Base-by-base conservation (phyloP, 805 yeast genomes). In the Ogataea paraovalis region DNA sequence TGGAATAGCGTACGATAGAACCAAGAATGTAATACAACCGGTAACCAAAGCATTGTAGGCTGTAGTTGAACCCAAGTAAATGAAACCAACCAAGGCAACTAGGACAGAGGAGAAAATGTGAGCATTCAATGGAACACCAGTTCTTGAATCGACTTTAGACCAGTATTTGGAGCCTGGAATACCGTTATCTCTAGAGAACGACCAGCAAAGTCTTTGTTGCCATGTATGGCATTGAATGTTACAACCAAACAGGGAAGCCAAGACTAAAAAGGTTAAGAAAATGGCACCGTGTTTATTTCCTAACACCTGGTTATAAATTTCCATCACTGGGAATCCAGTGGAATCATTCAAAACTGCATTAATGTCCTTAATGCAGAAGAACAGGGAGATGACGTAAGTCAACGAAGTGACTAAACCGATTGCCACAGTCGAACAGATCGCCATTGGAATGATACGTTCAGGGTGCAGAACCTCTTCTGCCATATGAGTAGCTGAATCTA, bases 401-500 rank as follows among this genome's bases (percentile, higher is more conserved):
- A 79, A 75, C 2, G 81, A 70, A 4, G 89, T 84, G n/a, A 74
- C 59, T 50, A 83, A 78, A 0, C 88, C 88, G 56, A 84, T 79
- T 7, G 80, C 73, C 2, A 83, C 83, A 2, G 87, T 80, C 4
- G 82, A 74, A 60, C 80, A 68, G 52, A 83, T 80, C 2, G 85
- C 80, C 43, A 73, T 73, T 19, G 88, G 87, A 46, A 82, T 79
- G 51, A 77, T 73, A 43, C 75, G 70, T 56, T 77, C 77, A 4
- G 89, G 87, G 23, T 74, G 69, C 34, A 73, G 67, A 33, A 74
- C 74, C 58, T 83, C 89, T 59, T 84, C 90, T 20, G 85, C 81
- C 75, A 84, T 72, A 57, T 83, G 89, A 2, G 87, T 80, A 2
- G 87, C 87, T 48, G 82, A 78, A 58, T 83, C 90, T 43, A 82